Percentiles rank a stretch among this genome's conserved stretches.
These are phyloP conservation scores for Termitomyces sp. DNA, from an alignment of 768 basidiomycete genomes.

Conservation along the genomic window DNA sequence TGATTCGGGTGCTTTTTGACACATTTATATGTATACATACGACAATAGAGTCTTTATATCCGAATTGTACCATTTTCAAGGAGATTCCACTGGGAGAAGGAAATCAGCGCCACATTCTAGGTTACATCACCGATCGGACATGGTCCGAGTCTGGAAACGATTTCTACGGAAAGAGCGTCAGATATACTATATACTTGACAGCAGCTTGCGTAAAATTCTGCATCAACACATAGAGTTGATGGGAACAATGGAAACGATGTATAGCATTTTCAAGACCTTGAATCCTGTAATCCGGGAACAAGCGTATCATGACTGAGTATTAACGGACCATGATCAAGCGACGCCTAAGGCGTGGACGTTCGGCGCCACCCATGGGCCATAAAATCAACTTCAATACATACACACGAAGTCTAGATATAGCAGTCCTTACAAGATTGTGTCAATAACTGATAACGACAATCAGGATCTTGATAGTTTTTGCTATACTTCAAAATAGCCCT, in stretches of 20 bases:
- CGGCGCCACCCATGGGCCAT: neutral
- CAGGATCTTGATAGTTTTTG: neutral
- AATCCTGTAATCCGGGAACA: too few species aligned
- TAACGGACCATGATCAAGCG: neutral
- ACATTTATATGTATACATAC: neutral
- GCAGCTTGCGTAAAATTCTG: neutral
- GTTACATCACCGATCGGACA: neutral
- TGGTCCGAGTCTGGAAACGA: neutral
- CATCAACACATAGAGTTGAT: too few species aligned
- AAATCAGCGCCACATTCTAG: conserved; percentile 2
- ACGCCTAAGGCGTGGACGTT: neutral
- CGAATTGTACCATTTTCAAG: neutral
- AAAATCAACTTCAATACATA: neutral
- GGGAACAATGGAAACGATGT: neutral
- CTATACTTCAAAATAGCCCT: neutral
- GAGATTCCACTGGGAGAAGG: neutral
- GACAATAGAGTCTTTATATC: neutral
- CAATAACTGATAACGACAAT: too few species aligned
- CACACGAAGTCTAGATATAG: too few species aligned
- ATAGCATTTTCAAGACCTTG: too few species aligned
- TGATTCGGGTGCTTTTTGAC: neutral
- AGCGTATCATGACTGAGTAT: neutral
- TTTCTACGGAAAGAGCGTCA: neutral
- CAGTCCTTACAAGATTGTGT: too few species aligned
- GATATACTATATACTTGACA: neutral